Conservation (phyloP, 148 eudicot genomes). For the Dianthus caryophyllus region DNA sequence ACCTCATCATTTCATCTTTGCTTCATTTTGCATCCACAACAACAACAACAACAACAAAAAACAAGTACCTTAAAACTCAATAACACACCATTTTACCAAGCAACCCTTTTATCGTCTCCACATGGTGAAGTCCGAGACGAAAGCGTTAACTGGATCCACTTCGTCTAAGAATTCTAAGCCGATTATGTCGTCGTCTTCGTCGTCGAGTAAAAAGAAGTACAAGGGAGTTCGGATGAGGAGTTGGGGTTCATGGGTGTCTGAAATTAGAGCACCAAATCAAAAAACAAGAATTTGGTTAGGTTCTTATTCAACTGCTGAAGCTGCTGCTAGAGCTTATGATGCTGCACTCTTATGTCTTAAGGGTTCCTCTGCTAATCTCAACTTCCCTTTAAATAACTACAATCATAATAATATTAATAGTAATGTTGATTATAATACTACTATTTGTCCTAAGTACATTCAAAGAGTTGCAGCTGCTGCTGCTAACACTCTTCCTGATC, state of each 20-base stretch:
- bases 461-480: constrained; percentile 74
- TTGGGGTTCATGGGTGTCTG: constrained; percentile 90
- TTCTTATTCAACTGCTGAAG: constrained; percentile 81
- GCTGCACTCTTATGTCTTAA: constrained; percentile 85
- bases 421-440: neutral
- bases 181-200: constrained; percentile 16
- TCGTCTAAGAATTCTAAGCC: constrained; percentile 13
- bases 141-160: constrained; percentile 30
- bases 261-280: constrained; percentile 78
- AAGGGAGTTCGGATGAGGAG: constrained; percentile 90
- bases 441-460: constrained; percentile 65
- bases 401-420: neutral
- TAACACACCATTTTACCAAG: neutral
- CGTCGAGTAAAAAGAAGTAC: constrained; percentile 52
- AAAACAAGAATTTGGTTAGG: constrained; percentile 90
- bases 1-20: constrained; percentile 14
- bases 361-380: constrained; percentile 70
- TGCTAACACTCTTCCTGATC: constrained; percentile 26
- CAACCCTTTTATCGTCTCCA: neutral
- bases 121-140: constrained; percentile 58
- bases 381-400: constrained; percentile 42
- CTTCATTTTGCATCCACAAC: constrained; percentile 15
- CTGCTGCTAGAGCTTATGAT: constrained; percentile 91
- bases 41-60: too few species aligned
- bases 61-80: constrained; percentile 11